Percentiles rank a stretch among this genome's conserved stretches.
These are phyloP conservation scores for Rubroshorea leprosula DNA, from an alignment of 345 rosid genomes.

Conservation along the genomic window DNA sequence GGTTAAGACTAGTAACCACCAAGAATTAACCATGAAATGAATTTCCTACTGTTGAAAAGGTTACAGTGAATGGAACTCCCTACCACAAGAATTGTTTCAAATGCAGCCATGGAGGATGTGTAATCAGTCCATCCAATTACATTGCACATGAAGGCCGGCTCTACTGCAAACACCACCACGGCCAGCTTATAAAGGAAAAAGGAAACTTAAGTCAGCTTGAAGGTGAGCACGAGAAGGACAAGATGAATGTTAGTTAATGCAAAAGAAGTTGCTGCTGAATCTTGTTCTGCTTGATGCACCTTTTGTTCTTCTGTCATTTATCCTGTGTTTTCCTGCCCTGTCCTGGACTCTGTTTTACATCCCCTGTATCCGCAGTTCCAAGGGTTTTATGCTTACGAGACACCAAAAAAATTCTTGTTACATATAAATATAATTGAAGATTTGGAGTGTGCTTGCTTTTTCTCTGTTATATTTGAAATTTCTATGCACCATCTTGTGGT, in stretches of 20 bases:
- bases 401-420: constrained; percentile 6
- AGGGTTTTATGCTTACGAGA: no score
- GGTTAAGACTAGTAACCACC: no score
- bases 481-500: no score
- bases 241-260: constrained; percentile 29
- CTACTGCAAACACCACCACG: constrained; percentile 96
- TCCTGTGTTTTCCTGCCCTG: constrained; percentile 4
- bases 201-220: constrained; percentile 96
- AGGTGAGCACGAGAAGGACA: constrained; percentile 57
- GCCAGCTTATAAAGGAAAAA: constrained; percentile 87
- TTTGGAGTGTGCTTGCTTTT: constrained; percentile 30
- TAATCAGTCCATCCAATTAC: constrained; percentile 90
- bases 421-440: constrained; percentile 10
- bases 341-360: no score
- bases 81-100: constrained; percentile 98
- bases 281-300: constrained; percentile 11
- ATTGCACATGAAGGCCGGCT: constrained; percentile 92
- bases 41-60: constrained; percentile 36
- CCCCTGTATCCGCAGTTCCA: no score
- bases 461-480: constrained; percentile 15
- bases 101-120: constrained; percentile 96
- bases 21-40: neutral
- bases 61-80: constrained; percentile 87
- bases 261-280: constrained; percentile 30
- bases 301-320: neutral